Evolutionary conservation across 2,329 filamentous ascomycete genomes (phyloP), one percentile per base, ranked within the genome.

Genomic region (Rachicladosporium sp.): DNA sequence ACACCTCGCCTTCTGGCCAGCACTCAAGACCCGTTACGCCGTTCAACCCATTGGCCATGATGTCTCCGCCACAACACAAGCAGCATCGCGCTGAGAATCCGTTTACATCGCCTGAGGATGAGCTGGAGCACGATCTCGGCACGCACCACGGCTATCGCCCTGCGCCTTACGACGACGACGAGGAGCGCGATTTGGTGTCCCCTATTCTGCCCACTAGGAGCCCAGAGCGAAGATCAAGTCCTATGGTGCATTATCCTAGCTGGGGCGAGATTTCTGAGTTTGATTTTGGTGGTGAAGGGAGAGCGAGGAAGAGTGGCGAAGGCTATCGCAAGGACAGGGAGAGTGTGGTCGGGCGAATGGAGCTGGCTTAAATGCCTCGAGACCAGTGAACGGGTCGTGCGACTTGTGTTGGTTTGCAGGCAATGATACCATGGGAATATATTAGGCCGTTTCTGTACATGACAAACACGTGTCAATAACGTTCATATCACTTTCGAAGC

Each of bases 181-280:
- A 45, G 15, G 40, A 29, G 4, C 19, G 37, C 15, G 43, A 45
- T 27, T 10, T 43, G 4, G 43, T 45, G 10, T 29, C 19, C n/a
- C 43, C 43, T 3, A 45, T 46, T 6, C 11, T 36, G 6, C 35
- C 43, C 19, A 33, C 35, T 1, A 29, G 29, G 31, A 41, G 35
- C 10, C 38, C 41, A 2, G 35, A 40, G 11, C 31, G 43, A 2
- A 36, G 35, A n/a, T n/a, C 34, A 29, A 36, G 31, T 15, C 41
- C 41, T 10, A 15, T 41, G 8, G 43, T 46, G 13, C 43, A 46
- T 13, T 46, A 46, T 12, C 43, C 43, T 1, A 39, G 35, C 10
- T 41, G 36, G 38, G 36, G 37, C 13, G 43, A 46, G 29, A 35
- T 46, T 5, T 38, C 35, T 11, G 41, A 40, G 13, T 46, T 46